phyloP scores from a whole-genome alignment of 768 basidiomycete genomes.

The Crucibulum laeve region DNA sequence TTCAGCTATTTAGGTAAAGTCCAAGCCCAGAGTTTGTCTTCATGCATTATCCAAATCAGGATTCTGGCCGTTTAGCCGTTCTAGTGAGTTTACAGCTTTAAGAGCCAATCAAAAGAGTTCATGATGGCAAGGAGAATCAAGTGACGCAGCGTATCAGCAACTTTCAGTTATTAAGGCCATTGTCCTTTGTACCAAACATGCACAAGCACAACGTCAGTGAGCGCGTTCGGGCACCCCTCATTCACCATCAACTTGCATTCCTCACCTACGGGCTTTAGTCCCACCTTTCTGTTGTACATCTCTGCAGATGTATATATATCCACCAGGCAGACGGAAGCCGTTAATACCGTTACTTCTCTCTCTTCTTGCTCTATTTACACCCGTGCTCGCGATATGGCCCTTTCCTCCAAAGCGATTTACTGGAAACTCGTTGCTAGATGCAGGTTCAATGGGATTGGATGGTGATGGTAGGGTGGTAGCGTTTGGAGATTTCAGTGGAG shows the following conservation, averaged over 20 bases:
- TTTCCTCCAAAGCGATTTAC: slow-evolving; percentile 84
- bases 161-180: no score
- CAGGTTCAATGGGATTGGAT: slow-evolving; percentile 76
- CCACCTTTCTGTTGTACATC: background rate
- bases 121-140: background rate
- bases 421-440: slow-evolving; percentile 73
- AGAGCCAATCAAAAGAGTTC: background rate
- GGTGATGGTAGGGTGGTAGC: slow-evolving; percentile 75
- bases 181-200: slow-evolving; percentile 11
- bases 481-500: slow-evolving; percentile 93
- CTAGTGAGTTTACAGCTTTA: no score
- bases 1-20: no score
- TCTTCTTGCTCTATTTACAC: slow-evolving; percentile 11
- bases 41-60: no score
- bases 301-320: slow-evolving; percentile 10
- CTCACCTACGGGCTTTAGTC: background rate
- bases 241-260: background rate
- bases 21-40: no score
- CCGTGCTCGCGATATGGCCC: slow-evolving; percentile 58
- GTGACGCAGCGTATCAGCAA: no score
- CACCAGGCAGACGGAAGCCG: slow-evolving; percentile 19
- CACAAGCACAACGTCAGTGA: background rate
- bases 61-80: no score
- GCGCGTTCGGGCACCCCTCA: background rate
- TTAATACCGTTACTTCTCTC: slow-evolving; percentile 1